Evolutionary conservation across 2,329 filamentous ascomycete species (phyloP), one percentile per base, ranked within the genome.

Genomic region (Pseudogymnoascus sp.): DNA sequence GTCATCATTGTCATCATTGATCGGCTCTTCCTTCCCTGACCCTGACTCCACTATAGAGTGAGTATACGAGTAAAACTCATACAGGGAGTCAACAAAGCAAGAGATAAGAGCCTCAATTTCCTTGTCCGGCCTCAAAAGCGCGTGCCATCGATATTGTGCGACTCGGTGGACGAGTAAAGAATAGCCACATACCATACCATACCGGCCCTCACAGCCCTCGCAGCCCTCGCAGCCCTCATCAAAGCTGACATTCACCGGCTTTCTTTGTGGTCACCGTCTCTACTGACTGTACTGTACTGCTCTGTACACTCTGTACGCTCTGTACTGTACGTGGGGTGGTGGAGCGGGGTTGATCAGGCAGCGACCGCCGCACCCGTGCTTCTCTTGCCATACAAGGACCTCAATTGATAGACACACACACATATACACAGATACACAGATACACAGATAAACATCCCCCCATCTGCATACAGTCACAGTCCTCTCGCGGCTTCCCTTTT

Each of bases 341-440:
- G n/a, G n/a, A n/a, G n/a, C 43, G 43, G 43, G 43, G 43, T 50
- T 50, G 43, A 50, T 50, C 43, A 50, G 43, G 43, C 43, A 50
- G 43, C 43, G 43, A 50, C 43, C 7, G 43, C 24, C 24, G 31
- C 43, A 50, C 24, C 43, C 22, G 43, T 8, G 12, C 43, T 10
- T 50, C 24, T 28, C 7, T n/a, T 16, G 1, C 24, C 43, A 50
- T 50, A 50, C 43, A 50, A 50, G 24, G 24, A 7, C 43, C 43
- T 50, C 43, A 50, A 50, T 50, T 50, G 43, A 50, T 50, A 50
- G 43, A 8, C 43, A 28, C 24, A 26, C 22, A n/a, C 11, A 43
- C 16, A 41, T 1, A 46, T 14, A 46, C 41, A 3, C 16, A 19
- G 38, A 41, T 41, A 41, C 16, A 8, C 16, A 19, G 28, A 31